phyloP scores from a whole-genome alignment of 2,329 filamentous ascomycete species.

The Microcera coccophila region DNA sequence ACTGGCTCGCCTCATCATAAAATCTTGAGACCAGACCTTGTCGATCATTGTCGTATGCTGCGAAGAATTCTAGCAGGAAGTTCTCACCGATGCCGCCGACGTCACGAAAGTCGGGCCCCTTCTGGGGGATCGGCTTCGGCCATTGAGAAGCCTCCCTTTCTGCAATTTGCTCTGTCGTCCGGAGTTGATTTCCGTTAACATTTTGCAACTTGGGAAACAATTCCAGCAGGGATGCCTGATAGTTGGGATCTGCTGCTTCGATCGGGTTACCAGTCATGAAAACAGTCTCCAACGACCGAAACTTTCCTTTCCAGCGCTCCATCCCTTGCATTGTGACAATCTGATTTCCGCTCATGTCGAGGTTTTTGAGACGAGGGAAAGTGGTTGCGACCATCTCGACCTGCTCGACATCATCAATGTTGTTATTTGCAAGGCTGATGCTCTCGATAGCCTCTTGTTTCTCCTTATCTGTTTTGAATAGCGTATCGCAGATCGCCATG shows the following conservation, averaged over 20 bases:
- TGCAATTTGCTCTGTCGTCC: conserved; percentile 66
- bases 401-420: conserved; percentile 65
- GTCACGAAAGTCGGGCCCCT: conserved; percentile 68
- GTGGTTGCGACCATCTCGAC: conserved; percentile 74
- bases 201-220: conserved; percentile 81
- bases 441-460: conserved; percentile 77
- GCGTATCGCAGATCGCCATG: conserved; percentile 77
- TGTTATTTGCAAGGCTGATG: conserved; percentile 78
- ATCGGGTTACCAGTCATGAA: conserved; percentile 76
- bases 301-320: conserved; percentile 73
- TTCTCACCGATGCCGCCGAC: conserved; percentile 69
- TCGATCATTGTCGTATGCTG: conserved; percentile 69
- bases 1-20: conserved; percentile 73
- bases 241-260: conserved; percentile 54
- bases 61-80: conserved; percentile 72
- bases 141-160: conserved; percentile 47
- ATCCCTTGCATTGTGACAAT: conserved; percentile 66
- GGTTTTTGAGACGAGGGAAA: conserved; percentile 80
- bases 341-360: conserved; percentile 83
- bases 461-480: conserved; percentile 67
- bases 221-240: conserved; percentile 64
- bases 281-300: conserved; percentile 74
- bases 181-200: conserved; percentile 70
- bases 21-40: conserved; percentile 58
- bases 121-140: conserved; percentile 58